These are phyloP conservation scores for Yamadazyma kitorensis DNA, from an alignment of 805 yeast species.

Conservation along the genomic window DNA sequence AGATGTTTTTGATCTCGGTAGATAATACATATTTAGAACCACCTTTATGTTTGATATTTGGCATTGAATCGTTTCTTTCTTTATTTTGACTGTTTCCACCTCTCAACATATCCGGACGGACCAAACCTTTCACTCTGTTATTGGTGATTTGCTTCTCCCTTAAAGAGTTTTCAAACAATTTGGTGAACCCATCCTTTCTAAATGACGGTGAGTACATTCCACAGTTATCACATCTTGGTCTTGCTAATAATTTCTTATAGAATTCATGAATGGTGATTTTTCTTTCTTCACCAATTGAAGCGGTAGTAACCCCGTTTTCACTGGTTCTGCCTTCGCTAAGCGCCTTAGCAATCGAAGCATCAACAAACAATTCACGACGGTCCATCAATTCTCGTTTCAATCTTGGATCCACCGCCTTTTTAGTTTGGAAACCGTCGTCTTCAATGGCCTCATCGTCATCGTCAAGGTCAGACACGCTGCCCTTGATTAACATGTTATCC, in stretches of 20 bases:
- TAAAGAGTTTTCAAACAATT: constrained; percentile 85
- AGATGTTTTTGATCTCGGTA: constrained; percentile 78
- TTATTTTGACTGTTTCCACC: constrained; percentile 9
- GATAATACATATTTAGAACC: constrained; percentile 86
- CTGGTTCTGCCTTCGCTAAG: constrained; percentile 72
- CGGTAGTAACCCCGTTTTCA: constrained; percentile 69
- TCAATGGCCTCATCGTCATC: constrained; percentile 48
- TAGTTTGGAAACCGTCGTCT: constrained; percentile 32
- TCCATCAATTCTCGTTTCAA: constrained; percentile 48
- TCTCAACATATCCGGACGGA: constrained; percentile 65
- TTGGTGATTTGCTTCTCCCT: constrained; percentile 76
- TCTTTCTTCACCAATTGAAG: constrained; percentile 85
- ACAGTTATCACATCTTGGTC: constrained; percentile 94
- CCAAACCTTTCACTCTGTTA: constrained; percentile 78
- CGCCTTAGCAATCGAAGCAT: constrained; percentile 67
- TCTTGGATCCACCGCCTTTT: constrained; percentile 35
- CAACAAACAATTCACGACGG: constrained; percentile 69
- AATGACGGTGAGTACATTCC: constrained; percentile 91
- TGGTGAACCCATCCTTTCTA: constrained; percentile 92
- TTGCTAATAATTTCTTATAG: constrained; percentile 65
- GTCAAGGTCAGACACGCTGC: constrained; percentile 29
- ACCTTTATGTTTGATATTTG: constrained; percentile 55
- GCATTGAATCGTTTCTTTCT: constrained; percentile 29
- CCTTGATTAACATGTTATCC: constrained; percentile 56
- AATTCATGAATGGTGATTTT: constrained; percentile 70